A percentile compares a stretch with the other conserved stretches of the same genome.
Conservation (phyloP, 208 protist species). For the Phytomonas francai region DNA sequence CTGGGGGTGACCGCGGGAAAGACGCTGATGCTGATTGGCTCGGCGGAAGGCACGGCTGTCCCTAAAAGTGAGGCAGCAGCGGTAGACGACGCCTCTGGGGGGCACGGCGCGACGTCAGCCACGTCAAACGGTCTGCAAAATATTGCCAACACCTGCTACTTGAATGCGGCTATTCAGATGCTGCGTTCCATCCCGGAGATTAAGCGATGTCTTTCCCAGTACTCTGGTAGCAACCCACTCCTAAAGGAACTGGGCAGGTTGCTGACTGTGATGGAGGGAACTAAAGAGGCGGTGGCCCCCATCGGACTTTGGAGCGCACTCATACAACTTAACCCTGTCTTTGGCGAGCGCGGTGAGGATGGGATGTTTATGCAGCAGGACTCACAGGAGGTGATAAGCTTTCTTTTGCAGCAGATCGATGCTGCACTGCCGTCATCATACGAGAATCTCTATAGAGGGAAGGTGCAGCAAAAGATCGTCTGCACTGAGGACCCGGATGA, state of each 20-base stretch:
- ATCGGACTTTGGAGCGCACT: constrained; percentile 46
- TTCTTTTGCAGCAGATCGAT: constrained; percentile 35
- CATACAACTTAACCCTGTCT: constrained; percentile 35
- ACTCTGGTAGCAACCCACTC: constrained; percentile 27
- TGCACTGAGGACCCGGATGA: constrained; percentile 50
- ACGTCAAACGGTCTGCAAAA: constrained; percentile 55
- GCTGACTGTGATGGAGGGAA: constrained; percentile 34
- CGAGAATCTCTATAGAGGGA: constrained; percentile 39
- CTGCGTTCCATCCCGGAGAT: constrained; percentile 73
- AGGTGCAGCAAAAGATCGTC: constrained; percentile 31
- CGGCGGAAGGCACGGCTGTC: constrained; percentile 25
- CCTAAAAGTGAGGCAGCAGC: constrained; percentile 19
- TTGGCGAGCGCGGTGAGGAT: constrained; percentile 54
- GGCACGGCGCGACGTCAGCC: constrained; percentile 8
- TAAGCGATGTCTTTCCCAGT: constrained; percentile 20
- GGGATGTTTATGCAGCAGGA: constrained; percentile 82
- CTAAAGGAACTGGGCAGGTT: constrained; percentile 27
- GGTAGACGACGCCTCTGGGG: constrained; percentile 7
- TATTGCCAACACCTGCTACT: constrained; percentile 87
- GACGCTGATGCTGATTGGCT: constrained; percentile 76
- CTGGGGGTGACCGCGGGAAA: constrained; percentile 43
- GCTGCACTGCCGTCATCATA: constrained; percentile 26
- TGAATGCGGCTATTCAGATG: constrained; percentile 84
- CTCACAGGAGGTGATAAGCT: constrained; percentile 65
- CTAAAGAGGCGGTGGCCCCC: constrained; percentile 28